These are phyloP conservation scores for Carex littledalei DNA, from an alignment of 176 grass and related monocot species.

Conservation along the genomic window DNA sequence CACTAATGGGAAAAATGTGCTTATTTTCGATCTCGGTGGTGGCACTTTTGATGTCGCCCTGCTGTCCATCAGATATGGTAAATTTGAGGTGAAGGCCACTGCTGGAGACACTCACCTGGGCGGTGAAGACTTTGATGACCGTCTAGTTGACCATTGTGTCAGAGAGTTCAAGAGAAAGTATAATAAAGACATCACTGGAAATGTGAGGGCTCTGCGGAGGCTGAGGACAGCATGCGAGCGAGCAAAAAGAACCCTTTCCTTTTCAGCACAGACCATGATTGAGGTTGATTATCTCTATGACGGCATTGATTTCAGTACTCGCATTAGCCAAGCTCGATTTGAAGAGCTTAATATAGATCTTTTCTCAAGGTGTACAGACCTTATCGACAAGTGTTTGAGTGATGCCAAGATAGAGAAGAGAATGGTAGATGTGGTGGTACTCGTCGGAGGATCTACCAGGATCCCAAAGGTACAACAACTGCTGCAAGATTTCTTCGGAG, in stretches of 20 bases:
- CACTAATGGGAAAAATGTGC: conserved; percentile 44
- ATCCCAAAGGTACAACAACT: conserved; percentile 78
- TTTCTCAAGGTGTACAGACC: conserved; percentile 60
- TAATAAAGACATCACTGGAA: conserved; percentile 63
- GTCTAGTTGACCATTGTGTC: conserved; percentile 60
- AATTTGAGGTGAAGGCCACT: conserved; percentile 68
- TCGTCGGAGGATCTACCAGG: conserved; percentile 58
- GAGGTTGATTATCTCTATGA: conserved; percentile 55
- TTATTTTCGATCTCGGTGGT: conserved; percentile 82
- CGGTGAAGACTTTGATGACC: not conserved
- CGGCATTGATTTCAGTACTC: conserved; percentile 54
- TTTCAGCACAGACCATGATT: conserved; percentile 41
- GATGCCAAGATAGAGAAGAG: conserved; percentile 71
- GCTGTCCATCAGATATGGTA: conserved; percentile 64
- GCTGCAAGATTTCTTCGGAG: conserved; percentile 57
- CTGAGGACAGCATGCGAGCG: conserved; percentile 56
- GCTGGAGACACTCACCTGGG: conserved; percentile 66
- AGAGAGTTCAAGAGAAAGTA: conserved; percentile 63
- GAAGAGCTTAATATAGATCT: conserved; percentile 79
- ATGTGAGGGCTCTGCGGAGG: conserved; percentile 41
- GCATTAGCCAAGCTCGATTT: conserved; percentile 55
- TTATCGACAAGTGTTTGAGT: conserved; percentile 51
- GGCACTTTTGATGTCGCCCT: conserved; percentile 85
- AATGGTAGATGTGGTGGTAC: conserved; percentile 50
- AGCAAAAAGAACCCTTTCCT: conserved; percentile 63